Conservation (phyloP, 169 alveolate species). For the Plasmodium inui region DNA sequence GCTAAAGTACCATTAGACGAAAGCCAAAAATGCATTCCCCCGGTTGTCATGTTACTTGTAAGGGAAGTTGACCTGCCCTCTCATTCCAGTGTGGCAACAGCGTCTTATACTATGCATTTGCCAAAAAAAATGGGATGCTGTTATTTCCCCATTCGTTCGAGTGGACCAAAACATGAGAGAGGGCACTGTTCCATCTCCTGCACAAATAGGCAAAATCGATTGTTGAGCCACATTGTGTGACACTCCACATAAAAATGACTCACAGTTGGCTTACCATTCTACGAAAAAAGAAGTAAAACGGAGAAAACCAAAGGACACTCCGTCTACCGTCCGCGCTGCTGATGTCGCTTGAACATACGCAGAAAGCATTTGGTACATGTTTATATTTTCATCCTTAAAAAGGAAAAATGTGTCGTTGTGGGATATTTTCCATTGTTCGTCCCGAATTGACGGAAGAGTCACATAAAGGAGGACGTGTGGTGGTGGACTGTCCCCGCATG, state of each 20-base stretch:
- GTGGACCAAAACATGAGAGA: neutral
- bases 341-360: neutral
- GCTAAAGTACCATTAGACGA: neutral
- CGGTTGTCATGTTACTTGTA: neutral
- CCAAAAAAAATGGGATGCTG: neutral
- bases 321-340: neutral
- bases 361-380: neutral
- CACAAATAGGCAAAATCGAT: neutral
- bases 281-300: neutral
- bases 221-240: neutral
- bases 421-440: neutral
- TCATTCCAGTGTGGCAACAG: neutral
- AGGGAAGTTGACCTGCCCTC: neutral
- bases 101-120: neutral
- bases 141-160: neutral
- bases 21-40: neutral
- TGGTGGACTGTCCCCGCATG: neutral
- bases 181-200: neutral
- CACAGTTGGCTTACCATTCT: neutral
- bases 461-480: neutral
- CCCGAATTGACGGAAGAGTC: neutral
- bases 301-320: neutral
- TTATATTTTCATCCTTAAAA: neutral
- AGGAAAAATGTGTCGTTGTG: neutral
- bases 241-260: neutral